These are phyloP conservation scores for Trichosporon asahii DNA, from an alignment of 1,284 basidiomycete genomes.

Conservation along the genomic window DNA sequence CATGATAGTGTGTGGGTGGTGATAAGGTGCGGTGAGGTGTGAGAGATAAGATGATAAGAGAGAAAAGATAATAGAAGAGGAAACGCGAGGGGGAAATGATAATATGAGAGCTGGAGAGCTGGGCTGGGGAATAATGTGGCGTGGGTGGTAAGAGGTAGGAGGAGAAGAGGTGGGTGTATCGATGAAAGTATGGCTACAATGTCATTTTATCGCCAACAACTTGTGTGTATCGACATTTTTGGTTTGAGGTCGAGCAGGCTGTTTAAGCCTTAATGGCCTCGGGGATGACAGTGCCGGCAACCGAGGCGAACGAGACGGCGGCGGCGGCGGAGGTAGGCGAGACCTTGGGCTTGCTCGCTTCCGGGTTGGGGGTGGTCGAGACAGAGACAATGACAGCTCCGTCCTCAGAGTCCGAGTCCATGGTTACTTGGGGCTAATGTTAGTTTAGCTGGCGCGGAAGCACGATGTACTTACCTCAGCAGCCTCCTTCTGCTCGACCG, in stretches of 20 bases:
- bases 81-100: neutral
- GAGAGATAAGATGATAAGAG: conserved; percentile 4
- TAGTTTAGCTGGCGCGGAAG: conserved; percentile 3
- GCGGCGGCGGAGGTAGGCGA: conserved; percentile 13
- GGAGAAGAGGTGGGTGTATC: neutral
- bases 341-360: conserved; percentile 24
- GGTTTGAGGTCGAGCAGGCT: neutral
- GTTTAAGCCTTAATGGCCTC: conserved; percentile 46
- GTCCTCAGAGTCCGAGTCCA: conserved; percentile 47
- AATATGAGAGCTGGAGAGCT: neutral
- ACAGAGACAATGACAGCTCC: conserved; percentile 51
- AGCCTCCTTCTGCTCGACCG: neutral
- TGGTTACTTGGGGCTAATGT: conserved; percentile 38
- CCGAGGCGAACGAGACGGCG: conserved; percentile 44
- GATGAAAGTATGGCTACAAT: conserved; percentile 3
- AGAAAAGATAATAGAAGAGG: conserved; percentile 5
- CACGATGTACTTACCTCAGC: neutral
- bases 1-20: conserved; percentile 8
- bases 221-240: neutral
- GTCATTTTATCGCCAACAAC: conserved; percentile 1
- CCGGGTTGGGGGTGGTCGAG: conserved; percentile 32
- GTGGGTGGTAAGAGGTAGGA: neutral
- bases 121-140: neutral
- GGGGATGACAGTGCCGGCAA: conserved; percentile 29
- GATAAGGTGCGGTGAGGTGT: neutral